phyloP scores from a whole-genome alignment of 371 early-diverging fungal species.

The Nematocida sp. region DNA sequence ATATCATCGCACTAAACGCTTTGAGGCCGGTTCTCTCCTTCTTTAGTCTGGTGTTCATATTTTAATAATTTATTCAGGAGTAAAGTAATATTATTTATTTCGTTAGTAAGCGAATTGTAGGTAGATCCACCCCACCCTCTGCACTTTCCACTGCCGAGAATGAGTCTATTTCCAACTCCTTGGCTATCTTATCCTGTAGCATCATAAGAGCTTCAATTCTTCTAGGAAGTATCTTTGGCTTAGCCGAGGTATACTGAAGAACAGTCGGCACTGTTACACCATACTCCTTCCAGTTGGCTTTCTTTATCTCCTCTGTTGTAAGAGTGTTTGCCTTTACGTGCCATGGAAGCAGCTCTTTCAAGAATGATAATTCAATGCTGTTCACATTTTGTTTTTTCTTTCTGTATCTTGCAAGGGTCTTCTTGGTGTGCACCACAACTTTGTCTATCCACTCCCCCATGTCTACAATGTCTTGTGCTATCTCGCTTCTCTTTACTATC shows the following conservation, averaged over 20 bases:
- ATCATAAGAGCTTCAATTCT: slow-evolving; percentile 3
- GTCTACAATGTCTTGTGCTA: slow-evolving; percentile 8
- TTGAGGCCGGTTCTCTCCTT: slow-evolving; percentile 53
- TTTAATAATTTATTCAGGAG: slow-evolving; percentile 32
- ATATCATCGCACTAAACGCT: slow-evolving; percentile 48
- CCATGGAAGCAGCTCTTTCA: slow-evolving; percentile 44
- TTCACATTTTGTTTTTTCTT: slow-evolving; percentile 23
- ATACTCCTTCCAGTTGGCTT: slow-evolving; percentile 22
- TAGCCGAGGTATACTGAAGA: slow-evolving; percentile 30
- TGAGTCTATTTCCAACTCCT: neutral
- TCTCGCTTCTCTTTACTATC: neutral
- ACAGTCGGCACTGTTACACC: slow-evolving; percentile 25
- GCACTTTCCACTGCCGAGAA: neutral
- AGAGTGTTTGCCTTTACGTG: slow-evolving; percentile 33
- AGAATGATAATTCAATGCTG: neutral
- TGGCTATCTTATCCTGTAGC: neutral
- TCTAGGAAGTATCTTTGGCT: slow-evolving; percentile 36
- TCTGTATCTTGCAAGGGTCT: slow-evolving; percentile 9
- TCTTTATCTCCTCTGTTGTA: slow-evolving; percentile 33
- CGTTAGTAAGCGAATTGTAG: slow-evolving; percentile 6
- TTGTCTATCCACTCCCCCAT: slow-evolving; percentile 56
- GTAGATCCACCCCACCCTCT: slow-evolving; percentile 39
- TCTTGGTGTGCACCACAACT: slow-evolving; percentile 27
- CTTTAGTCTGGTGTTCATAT: slow-evolving; percentile 38
- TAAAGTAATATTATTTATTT: slow-evolving; percentile 19